A percentile compares a stretch with the other conserved stretches of the same genome.
These are phyloP conservation scores for Adenanthera pavonina DNA, from an alignment of 306 rosid genomes.

Conservation along the genomic window DNA sequence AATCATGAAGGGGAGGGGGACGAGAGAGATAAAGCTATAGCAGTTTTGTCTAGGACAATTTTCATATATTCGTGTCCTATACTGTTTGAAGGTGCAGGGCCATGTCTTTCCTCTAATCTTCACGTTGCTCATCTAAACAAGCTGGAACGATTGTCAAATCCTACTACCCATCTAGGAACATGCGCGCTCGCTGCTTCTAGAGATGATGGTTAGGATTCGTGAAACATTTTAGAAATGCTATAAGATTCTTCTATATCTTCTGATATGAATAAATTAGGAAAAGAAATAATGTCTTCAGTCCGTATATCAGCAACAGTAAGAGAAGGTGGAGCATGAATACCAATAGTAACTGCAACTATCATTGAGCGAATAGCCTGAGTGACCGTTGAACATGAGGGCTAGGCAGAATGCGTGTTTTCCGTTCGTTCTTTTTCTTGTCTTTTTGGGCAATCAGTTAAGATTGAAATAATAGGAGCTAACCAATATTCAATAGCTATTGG, in stretches of 20 bases:
- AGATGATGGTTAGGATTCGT: neutral
- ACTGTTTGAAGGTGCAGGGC: neutral
- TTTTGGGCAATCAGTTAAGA: neutral
- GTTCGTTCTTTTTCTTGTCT: neutral
- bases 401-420: neutral
- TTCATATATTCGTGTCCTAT: neutral
- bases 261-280: neutral
- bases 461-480: neutral
- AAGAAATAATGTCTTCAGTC: neutral
- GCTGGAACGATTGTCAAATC: neutral
- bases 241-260: neutral
- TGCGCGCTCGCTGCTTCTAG: neutral
- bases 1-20: neutral
- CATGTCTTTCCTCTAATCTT: neutral
- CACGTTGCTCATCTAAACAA: neutral
- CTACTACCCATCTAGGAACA: neutral
- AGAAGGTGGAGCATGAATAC: neutral
- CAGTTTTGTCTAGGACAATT: conserved; percentile 2
- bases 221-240: neutral
- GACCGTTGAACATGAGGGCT: neutral
- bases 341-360: neutral
- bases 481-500: neutral
- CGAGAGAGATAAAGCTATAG: neutral
- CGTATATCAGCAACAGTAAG: neutral
- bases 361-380: neutral